phyloP scores from a whole-genome alignment of 345 rosid genomes.

The Pelargonium nanum region DNA sequence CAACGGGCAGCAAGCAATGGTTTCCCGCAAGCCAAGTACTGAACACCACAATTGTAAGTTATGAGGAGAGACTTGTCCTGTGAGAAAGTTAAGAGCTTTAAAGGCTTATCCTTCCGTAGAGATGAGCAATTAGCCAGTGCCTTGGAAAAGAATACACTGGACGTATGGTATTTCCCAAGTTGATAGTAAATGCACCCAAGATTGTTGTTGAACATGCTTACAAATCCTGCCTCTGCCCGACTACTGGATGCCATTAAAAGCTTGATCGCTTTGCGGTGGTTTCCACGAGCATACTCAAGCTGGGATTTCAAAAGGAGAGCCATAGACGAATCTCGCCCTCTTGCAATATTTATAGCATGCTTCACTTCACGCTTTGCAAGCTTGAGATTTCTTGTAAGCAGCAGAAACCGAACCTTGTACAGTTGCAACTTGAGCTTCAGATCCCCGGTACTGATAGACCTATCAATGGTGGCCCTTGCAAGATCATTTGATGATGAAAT shows the following conservation, averaged over 20 bases:
- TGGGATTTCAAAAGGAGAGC: constrained; percentile 91
- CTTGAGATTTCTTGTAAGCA: constrained; percentile 79
- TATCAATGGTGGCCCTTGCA: constrained; percentile 43
- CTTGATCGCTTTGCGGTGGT: constrained; percentile 88
- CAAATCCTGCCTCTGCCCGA: constrained; percentile 49
- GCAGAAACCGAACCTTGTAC: constrained; percentile 80
- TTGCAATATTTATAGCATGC: constrained; percentile 86
- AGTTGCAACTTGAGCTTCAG: constrained; percentile 90
- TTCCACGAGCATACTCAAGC: constrained; percentile 94
- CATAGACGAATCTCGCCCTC: constrained; percentile 74
- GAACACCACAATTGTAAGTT: constrained; percentile 81
- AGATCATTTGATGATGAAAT: constrained; percentile 48
- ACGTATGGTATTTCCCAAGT: constrained; percentile 55
- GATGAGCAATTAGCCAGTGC: constrained; percentile 58
- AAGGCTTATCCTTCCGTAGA: constrained; percentile 64
- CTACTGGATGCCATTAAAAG: constrained; percentile 71
- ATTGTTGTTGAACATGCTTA: constrained; percentile 81
- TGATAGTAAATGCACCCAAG: constrained; percentile 88
- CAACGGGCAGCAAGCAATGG: constrained; percentile 83
- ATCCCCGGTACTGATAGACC: constrained; percentile 50
- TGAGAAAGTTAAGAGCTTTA: constrained; percentile 53
- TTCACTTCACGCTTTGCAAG: constrained; percentile 96
- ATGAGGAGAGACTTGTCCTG: constrained; percentile 79
- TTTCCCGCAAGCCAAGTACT: constrained; percentile 74
- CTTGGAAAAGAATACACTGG: constrained; percentile 67